Percentiles rank a stretch among this genome's conserved stretches.
Conservation (phyloP, 2,329 filamentous ascomycete genomes). For the Trichoderma asperellum region DNA sequence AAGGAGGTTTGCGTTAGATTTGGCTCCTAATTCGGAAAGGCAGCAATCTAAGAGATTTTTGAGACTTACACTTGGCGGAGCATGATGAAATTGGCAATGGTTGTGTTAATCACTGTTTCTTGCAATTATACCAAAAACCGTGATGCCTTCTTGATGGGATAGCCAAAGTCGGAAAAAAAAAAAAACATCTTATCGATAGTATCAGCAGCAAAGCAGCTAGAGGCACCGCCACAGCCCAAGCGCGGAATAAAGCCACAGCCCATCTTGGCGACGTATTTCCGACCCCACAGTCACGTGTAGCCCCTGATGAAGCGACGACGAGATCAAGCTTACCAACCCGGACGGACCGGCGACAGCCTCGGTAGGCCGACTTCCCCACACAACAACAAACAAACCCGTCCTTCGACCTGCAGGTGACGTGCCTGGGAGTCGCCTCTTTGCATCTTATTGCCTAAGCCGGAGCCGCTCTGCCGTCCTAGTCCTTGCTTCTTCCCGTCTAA, state of each 20-base stretch:
- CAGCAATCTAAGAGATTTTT: no score
- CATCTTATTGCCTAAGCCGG: conserved; percentile 10
- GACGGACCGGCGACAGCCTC: conserved; percentile 29
- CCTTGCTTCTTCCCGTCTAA: conserved; percentile 10
- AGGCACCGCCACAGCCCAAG: conserved; percentile 16
- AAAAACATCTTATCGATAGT: conserved; percentile 45
- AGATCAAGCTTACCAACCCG: conserved; percentile 23
- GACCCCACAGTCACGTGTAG: conserved; percentile 44
- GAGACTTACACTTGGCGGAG: conserved; percentile 54
- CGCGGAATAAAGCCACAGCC: neutral
- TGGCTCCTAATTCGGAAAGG: neutral
- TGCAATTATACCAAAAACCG: neutral
- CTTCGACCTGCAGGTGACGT: conserved; percentile 26
- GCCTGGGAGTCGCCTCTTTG: conserved; percentile 18
- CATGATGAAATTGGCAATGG: conserved; percentile 43
- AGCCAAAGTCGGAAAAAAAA: conserved; percentile 30
- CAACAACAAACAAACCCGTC: conserved; percentile 3
- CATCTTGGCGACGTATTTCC: conserved; percentile 5
- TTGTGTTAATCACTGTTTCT: conserved; percentile 13
- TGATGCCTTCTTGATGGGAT: conserved; percentile 13
- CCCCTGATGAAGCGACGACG: conserved; percentile 7
- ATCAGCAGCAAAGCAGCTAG: neutral
- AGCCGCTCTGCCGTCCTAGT: conserved; percentile 6
- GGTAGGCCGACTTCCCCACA: conserved; percentile 28
- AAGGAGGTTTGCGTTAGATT: neutral